phyloP scores from a whole-genome alignment of 1,284 basidiomycete species.

The Anthracocystis setariae region DNA sequence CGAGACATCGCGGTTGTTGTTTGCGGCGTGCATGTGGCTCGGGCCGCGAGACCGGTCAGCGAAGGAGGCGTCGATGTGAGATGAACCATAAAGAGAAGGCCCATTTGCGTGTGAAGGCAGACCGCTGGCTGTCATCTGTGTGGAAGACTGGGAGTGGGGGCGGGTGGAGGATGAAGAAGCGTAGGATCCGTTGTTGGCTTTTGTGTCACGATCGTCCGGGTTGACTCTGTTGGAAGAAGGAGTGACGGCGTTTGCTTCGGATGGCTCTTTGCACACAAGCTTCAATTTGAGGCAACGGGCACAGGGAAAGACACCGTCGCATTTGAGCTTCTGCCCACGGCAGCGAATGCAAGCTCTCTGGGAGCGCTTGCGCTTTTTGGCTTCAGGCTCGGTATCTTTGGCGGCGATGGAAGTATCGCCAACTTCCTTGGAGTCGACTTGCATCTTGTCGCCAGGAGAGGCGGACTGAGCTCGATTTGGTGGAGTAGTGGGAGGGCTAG shows the following conservation, averaged over 20 bases:
- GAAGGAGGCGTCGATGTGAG: conserved; percentile 3
- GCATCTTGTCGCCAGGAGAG: conserved; percentile 29
- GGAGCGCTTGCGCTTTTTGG: conserved; percentile 50
- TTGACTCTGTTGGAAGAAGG: conserved; percentile 30
- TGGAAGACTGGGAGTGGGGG: conserved; percentile 25
- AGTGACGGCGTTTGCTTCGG: conserved; percentile 24
- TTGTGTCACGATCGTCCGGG: conserved; percentile 24
- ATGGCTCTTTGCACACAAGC: conserved; percentile 46
- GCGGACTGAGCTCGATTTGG: conserved; percentile 18
- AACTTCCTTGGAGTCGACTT: conserved; percentile 15
- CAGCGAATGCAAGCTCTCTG: conserved; percentile 49
- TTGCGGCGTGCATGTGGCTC: conserved; percentile 3
- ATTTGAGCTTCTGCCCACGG: conserved; percentile 49
- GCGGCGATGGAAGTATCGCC: conserved; percentile 1
- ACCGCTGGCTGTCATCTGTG: conserved; percentile 23
- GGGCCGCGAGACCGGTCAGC: conserved; percentile 4
- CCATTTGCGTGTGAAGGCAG: conserved; percentile 13
- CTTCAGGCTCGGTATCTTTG: conserved; percentile 39
- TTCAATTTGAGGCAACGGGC: conserved; percentile 48
- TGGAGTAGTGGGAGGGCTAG: conserved; percentile 17
- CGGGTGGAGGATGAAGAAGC: conserved; percentile 20
- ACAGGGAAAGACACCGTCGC: conserved; percentile 49
- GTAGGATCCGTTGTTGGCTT: conserved; percentile 19
- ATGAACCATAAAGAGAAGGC: conserved; percentile 6
- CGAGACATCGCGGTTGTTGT: conserved; percentile 7